phyloP scores from a whole-genome alignment of 768 basidiomycete species.

The Suillus placidus region DNA sequence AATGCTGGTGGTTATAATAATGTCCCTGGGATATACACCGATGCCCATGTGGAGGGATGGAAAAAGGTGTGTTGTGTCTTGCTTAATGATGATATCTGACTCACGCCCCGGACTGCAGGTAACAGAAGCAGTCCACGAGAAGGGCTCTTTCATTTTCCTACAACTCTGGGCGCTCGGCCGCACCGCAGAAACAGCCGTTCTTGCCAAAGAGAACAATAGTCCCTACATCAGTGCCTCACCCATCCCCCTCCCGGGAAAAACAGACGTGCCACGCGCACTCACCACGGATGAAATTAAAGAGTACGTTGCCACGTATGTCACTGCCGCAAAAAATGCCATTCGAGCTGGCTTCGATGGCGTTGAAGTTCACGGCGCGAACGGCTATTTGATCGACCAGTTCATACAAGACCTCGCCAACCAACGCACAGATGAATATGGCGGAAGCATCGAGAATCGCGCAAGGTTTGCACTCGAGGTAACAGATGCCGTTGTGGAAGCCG shows the following conservation, averaged over 20 bases:
- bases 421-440: slow-evolving; percentile 71
- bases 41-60: slow-evolving; percentile 58
- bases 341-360: slow-evolving; percentile 50
- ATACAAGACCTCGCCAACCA: slow-evolving; percentile 55
- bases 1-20: slow-evolving; percentile 51
- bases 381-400: slow-evolving; percentile 63
- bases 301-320: slow-evolving; percentile 31
- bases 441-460: slow-evolving; percentile 59
- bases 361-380: slow-evolving; percentile 46
- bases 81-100: background rate
- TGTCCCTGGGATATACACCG: slow-evolving; percentile 67
- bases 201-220: slow-evolving; percentile 37
- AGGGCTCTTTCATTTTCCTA: slow-evolving; percentile 46
- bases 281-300: slow-evolving; percentile 35
- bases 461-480: slow-evolving; percentile 60
- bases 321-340: slow-evolving; percentile 39
- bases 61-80: slow-evolving; percentile 38
- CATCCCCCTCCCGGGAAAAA: slow-evolving; percentile 24
- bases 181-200: slow-evolving; percentile 33
- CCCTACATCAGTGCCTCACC: slow-evolving; percentile 39
- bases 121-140: slow-evolving; percentile 60
- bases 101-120: slow-evolving; percentile 40
- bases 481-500: slow-evolving; percentile 49
- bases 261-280: slow-evolving; percentile 22
- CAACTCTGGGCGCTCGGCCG: slow-evolving; percentile 61